These are phyloP conservation scores for Metschnikowia aberdeeniae DNA, from an alignment of 805 yeast species.

Conservation along the genomic window DNA sequence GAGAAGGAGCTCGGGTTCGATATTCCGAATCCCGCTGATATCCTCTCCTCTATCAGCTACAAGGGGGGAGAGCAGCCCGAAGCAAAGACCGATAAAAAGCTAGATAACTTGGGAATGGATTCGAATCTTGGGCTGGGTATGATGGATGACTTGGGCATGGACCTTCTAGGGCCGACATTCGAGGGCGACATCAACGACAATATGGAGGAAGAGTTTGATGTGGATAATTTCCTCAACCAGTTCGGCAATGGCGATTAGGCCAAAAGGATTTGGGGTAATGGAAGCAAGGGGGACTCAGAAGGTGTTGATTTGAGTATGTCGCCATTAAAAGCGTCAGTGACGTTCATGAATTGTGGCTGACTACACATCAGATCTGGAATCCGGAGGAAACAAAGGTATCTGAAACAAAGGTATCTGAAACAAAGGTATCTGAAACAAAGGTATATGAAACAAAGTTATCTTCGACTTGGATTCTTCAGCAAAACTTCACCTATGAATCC, in stretches of 20 bases:
- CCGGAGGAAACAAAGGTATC: too few relatives aligned
- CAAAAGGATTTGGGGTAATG: not conserved
- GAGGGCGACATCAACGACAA: constrained; percentile 22
- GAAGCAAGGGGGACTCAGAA: too few relatives aligned
- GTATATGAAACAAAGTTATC: too few relatives aligned
- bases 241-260: constrained; percentile 33
- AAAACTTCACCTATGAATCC: too few relatives aligned
- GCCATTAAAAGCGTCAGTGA: not conserved
- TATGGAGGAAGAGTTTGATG: constrained; percentile 42
- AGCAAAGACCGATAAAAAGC: constrained; percentile 3
- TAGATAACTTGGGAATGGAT: constrained; percentile 23
- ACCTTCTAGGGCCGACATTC: constrained; percentile 31
- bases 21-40: constrained; percentile 32
- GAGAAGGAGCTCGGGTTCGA: constrained; percentile 18
- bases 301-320: too few relatives aligned
- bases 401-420: too few relatives aligned
- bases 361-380: too few relatives aligned
- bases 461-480: too few relatives aligned
- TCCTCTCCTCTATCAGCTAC: constrained; percentile 27
- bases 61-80: constrained; percentile 7
- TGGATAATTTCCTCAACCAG: constrained; percentile 41
- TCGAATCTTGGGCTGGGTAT: constrained; percentile 38
- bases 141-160: constrained; percentile 42
- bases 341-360: too few relatives aligned
- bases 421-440: too few relatives aligned